These are phyloP conservation scores for Botrytis cinerea DNA, from an alignment of 2,329 filamentous ascomycete genomes.

Conservation along the genomic window DNA sequence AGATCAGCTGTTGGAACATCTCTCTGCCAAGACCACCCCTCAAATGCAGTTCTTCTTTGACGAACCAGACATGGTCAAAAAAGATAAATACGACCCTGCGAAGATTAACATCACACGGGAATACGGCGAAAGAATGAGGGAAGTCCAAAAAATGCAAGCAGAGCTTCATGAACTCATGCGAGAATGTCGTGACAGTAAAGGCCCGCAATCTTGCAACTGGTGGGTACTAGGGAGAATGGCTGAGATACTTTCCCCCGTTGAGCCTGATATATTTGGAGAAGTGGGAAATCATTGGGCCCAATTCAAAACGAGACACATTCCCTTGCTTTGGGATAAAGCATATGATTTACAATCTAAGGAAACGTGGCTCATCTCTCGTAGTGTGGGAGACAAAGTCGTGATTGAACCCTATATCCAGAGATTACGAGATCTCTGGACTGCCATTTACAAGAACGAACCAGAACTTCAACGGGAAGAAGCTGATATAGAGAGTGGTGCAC, in stretches of 20 bases:
- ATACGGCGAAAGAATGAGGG: conserved; percentile 8
- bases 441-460: background rate
- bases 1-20: conserved; percentile 15
- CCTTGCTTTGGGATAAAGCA: conserved; percentile 16
- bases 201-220: conserved; percentile 2
- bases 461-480: conserved; percentile 4
- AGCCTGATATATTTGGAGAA: conserved; percentile 11
- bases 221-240: conserved; percentile 16
- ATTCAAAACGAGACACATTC: conserved; percentile 10
- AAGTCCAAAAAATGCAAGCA: background rate
- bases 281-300: conserved; percentile 13
- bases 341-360: background rate
- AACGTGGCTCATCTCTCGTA: background rate
- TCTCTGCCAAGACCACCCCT: conserved; percentile 14
- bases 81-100: conserved; percentile 10
- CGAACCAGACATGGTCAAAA: conserved; percentile 20
- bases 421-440: background rate
- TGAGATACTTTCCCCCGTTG: conserved; percentile 15
- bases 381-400: background rate
- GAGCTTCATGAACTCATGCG: background rate
- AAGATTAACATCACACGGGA: conserved; percentile 13
- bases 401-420: conserved; percentile 4
- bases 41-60: conserved; percentile 5
- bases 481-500: background rate
- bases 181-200: background rate